These are phyloP conservation scores for Xylariaceae sp. DNA, from an alignment of 2,329 filamentous ascomycete species.

Conservation along the genomic window DNA sequence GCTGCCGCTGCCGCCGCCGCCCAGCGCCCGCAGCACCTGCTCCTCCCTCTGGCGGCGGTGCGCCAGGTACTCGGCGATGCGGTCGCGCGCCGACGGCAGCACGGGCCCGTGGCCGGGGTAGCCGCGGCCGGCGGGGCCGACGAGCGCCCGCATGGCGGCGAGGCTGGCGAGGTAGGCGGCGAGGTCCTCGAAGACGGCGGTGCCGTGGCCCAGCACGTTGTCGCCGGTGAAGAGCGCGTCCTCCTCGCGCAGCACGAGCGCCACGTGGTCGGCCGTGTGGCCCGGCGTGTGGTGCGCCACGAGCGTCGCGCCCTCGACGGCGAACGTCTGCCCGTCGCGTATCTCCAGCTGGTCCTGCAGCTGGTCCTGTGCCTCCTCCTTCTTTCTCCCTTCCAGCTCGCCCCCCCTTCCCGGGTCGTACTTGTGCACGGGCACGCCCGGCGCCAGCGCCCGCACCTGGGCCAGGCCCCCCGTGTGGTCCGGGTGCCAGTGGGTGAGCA, in stretches of 20 bases:
- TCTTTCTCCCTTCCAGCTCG: no score
- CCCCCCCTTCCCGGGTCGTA: slow-evolving; percentile 42
- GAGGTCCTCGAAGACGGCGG: slow-evolving; percentile 76
- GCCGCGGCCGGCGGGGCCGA: slow-evolving; percentile 56
- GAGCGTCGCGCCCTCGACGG: slow-evolving; percentile 35
- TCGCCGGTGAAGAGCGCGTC: slow-evolving; percentile 83
- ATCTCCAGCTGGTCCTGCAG: slow-evolving; percentile 44
- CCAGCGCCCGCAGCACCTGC: slow-evolving; percentile 63
- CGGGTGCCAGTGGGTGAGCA: slow-evolving; percentile 88
- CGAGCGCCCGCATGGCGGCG: slow-evolving; percentile 58
- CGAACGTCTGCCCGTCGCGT: slow-evolving; percentile 43
- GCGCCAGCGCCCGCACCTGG: slow-evolving; percentile 59
- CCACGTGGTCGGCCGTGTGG: slow-evolving; percentile 78
- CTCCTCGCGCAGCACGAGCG: slow-evolving; percentile 68
- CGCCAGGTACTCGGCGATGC: slow-evolving; percentile 72
- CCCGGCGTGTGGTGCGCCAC: slow-evolving; percentile 43
- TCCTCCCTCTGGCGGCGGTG: slow-evolving; percentile 75
- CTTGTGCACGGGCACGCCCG: slow-evolving; percentile 59
- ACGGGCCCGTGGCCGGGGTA: slow-evolving; percentile 87
- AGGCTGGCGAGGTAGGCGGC: slow-evolving; percentile 61
- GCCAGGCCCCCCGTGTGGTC: slow-evolving; percentile 76
- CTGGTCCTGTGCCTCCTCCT: no score
- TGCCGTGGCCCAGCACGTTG: slow-evolving; percentile 82
- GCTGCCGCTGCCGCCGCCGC: slow-evolving; percentile 27
- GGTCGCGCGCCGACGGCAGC: slow-evolving; percentile 62